phyloP scores from a whole-genome alignment of 2,329 filamentous ascomycete species.

The Stagonosporopsis tanaceti region DNA sequence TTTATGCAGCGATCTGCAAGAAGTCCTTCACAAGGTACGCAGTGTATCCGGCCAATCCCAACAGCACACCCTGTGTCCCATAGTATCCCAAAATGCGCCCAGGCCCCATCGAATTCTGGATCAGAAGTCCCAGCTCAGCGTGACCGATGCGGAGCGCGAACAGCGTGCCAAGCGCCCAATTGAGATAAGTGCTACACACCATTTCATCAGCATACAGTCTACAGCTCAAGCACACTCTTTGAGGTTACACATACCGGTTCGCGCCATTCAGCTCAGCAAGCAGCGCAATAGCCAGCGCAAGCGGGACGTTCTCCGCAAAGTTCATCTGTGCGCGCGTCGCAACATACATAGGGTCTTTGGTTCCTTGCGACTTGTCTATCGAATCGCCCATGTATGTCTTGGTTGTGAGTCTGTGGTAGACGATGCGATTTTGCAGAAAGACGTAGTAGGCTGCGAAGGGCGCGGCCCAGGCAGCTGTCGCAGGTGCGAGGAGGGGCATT shows the following conservation, averaged over 20 bases:
- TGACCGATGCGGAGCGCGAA: conserved; percentile 52
- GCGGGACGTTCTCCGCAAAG: conserved; percentile 55
- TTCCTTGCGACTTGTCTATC: conserved; percentile 21
- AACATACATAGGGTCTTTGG: conserved; percentile 45
- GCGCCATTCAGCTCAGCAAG: conserved; percentile 57
- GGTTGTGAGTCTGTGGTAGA: conserved; percentile 38
- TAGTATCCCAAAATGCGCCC: conserved; percentile 42
- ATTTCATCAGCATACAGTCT: not conserved
- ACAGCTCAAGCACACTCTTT: not conserved
- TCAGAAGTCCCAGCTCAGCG: conserved; percentile 50
- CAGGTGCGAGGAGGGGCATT: conserved; percentile 44
- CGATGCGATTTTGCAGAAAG: conserved; percentile 53
- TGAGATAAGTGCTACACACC: conserved; percentile 40
- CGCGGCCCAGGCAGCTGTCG: conserved; percentile 50
- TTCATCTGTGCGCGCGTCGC: conserved; percentile 51
- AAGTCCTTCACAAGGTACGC: conserved; percentile 45
- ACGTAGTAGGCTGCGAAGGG: conserved; percentile 54
- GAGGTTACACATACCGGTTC: conserved; percentile 31
- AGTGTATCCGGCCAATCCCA: conserved; percentile 39
- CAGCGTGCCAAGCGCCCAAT: conserved; percentile 49
- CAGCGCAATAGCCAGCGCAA: conserved; percentile 50
- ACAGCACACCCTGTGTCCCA: conserved; percentile 42
- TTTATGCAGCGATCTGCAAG: conserved; percentile 29
- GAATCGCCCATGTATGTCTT: conserved; percentile 36
- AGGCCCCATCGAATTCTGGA: conserved; percentile 28